These are phyloP conservation scores for Eucalyptus shirleyi DNA, from an alignment of 345 rosid genomes.

Conservation along the genomic window DNA sequence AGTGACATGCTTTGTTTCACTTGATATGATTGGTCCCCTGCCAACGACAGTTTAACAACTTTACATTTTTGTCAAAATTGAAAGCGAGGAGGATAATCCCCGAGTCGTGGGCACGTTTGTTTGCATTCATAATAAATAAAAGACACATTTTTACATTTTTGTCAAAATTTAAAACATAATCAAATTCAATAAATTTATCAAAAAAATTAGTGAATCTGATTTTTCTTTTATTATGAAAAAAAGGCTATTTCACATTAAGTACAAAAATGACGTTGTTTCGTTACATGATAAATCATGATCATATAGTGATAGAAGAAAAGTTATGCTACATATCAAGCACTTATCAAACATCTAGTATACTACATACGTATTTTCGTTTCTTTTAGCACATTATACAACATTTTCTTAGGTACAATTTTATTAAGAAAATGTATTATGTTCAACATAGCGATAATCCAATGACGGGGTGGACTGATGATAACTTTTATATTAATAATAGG, in stretches of 20 bases:
- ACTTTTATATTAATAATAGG: not conserved
- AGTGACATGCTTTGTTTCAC: not conserved
- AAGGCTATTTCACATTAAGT: too few species aligned
- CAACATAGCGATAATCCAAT: not conserved
- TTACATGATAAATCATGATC: not conserved
- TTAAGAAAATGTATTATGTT: rapidly evolving
- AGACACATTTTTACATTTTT: not conserved
- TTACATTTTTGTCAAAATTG: too few species aligned
- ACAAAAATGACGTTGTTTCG: not conserved
- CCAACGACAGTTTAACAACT: not conserved
- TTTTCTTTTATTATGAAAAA: too few species aligned
- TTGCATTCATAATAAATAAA: not conserved
- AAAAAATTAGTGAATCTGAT: not conserved
- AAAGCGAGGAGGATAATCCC: not conserved
- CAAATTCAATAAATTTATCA: not conserved
- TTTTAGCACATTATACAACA: not conserved
- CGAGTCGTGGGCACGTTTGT: not conserved
- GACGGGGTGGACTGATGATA: rapidly evolving
- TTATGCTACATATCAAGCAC: too few species aligned
- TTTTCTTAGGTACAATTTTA: not conserved
- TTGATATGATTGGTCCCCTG: not conserved
- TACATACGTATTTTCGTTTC: not conserved
- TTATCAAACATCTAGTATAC: not conserved
- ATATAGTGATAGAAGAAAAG: not conserved
- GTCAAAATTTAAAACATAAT: not conserved